phyloP scores from a whole-genome alignment of 495 filamentous ascomycete species.

The Penicillium cataractarum region DNA sequence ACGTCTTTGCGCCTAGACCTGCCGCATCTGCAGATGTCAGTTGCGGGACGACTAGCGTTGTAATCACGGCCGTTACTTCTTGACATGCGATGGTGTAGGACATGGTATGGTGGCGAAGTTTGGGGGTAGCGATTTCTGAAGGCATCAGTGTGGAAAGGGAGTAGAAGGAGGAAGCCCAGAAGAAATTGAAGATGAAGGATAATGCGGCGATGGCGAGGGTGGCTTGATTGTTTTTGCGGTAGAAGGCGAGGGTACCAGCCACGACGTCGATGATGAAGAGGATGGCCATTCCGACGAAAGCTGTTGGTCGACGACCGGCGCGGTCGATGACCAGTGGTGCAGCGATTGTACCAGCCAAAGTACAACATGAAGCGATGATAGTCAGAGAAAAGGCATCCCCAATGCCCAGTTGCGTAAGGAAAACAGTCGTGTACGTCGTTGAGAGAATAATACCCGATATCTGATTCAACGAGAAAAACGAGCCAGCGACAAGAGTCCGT shows the following conservation, averaged over 20 bases:
- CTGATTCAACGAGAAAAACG: conserved; percentile 46
- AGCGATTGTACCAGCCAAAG: conserved; percentile 40
- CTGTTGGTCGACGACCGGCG: conserved; percentile 41
- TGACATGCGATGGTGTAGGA: conserved; percentile 45
- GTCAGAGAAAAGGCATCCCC: conserved; percentile 37
- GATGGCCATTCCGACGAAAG: conserved; percentile 37
- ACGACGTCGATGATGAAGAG: conserved; percentile 33
- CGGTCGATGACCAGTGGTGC: conserved; percentile 44
- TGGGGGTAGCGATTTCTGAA: conserved; percentile 46
- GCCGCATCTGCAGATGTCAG: conserved; percentile 44
- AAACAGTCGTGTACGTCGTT: conserved; percentile 43
- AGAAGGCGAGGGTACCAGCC: conserved; percentile 37
- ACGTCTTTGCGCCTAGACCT: conserved; percentile 42
- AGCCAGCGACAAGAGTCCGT: conserved; percentile 40
- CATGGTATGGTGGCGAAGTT: conserved; percentile 45
- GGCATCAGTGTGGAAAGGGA: conserved; percentile 42
- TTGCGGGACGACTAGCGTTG: conserved; percentile 40
- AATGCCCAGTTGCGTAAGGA: conserved; percentile 38
- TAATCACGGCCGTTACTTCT: conserved; percentile 41
- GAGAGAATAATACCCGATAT: conserved; percentile 45
- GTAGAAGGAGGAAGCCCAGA: conserved; percentile 43
- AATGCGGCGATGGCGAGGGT: conserved; percentile 31
- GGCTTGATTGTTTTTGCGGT: conserved; percentile 20
- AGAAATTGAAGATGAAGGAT: conserved; percentile 45
- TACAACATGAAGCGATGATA: conserved; percentile 43